phyloP scores from a whole-genome alignment of 169 alveolate species.

The Cryptosporidium canis region DNA sequence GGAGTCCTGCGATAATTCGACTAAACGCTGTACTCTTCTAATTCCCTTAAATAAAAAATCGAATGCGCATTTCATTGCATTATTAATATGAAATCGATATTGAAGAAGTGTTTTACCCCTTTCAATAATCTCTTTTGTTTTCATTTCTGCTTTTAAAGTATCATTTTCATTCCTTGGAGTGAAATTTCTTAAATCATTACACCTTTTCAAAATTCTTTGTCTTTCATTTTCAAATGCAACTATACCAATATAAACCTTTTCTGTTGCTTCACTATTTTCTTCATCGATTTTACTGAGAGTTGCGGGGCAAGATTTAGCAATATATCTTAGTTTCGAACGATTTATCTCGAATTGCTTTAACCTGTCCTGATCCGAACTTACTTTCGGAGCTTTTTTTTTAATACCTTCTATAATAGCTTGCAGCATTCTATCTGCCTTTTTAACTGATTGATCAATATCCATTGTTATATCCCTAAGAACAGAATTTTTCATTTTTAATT shows the following conservation, averaged over 20 bases:
- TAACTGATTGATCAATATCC: conserved; percentile 29
- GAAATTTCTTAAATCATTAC: conserved; percentile 42
- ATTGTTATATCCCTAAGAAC: conserved; percentile 33
- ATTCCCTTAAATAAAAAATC: conserved; percentile 32
- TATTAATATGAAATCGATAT: conserved; percentile 55
- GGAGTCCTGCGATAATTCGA: conserved; percentile 51
- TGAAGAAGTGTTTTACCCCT: conserved; percentile 69
- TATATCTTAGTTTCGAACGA: conserved; percentile 57
- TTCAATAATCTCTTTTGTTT: conserved; percentile 62
- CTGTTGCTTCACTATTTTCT: conserved; percentile 60
- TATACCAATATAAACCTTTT: conserved; percentile 50
- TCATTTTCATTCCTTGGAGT: conserved; percentile 55
- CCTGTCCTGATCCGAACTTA: conserved; percentile 7
- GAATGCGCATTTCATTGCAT: conserved; percentile 58
- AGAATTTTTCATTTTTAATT: conserved; percentile 50
- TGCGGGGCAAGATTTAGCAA: conserved; percentile 57
- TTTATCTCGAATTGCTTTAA: conserved; percentile 4
- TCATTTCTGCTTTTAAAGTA: conserved; percentile 32
- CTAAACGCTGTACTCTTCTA: conserved; percentile 68
- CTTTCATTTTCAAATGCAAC: conserved; percentile 71
- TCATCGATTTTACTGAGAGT: conserved; percentile 21
- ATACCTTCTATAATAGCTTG: conserved; percentile 15
- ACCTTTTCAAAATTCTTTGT: conserved; percentile 63
- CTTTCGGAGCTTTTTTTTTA: conserved; percentile 1
- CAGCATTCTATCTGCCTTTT: conserved; percentile 32